A percentile compares a stretch with the other conserved stretches of the same genome.
These are phyloP conservation scores for Leishmania braziliensis DNA, from an alignment of 208 protist genomes.

Conservation along the genomic window DNA sequence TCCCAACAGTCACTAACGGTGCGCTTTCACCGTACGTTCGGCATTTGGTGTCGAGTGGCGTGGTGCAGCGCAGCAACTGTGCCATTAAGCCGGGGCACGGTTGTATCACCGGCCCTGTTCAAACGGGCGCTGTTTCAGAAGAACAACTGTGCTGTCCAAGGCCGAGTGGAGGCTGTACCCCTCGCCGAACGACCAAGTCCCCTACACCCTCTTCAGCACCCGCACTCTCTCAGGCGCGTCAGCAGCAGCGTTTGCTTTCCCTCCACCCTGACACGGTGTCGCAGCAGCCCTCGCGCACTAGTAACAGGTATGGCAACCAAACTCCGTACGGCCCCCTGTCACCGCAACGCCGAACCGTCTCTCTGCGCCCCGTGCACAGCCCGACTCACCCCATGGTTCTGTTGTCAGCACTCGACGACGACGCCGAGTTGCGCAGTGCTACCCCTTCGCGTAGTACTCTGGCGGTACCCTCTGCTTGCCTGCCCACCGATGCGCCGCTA, in stretches of 20 bases:
- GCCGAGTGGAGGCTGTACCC: background rate
- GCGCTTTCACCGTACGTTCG: slow-evolving; percentile 8
- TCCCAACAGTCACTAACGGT: background rate
- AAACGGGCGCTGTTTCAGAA: slow-evolving; percentile 5
- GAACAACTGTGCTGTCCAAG: slow-evolving; percentile 13
- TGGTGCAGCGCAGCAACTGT: slow-evolving; percentile 20
- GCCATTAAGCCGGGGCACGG: slow-evolving; percentile 15
- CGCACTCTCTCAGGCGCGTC: slow-evolving; percentile 2
- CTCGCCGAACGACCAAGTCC: background rate
- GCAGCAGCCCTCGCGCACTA: background rate
- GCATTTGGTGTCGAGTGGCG: background rate
- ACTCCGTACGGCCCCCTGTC: slow-evolving; percentile 32
- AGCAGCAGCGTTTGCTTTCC: slow-evolving; percentile 8
- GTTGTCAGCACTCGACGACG: background rate
- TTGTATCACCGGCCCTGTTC: background rate
- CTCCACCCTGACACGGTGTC: slow-evolving; percentile 32
- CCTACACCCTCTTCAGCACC: background rate
- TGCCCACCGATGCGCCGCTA: slow-evolving; percentile 4
- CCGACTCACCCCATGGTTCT: background rate
- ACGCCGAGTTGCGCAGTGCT: background rate
- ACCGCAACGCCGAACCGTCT: slow-evolving; percentile 16
- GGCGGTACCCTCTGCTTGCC: background rate
- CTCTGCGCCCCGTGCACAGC: background rate
- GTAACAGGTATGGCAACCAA: slow-evolving; percentile 24
- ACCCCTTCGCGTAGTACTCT: slow-evolving; percentile 4